Evolutionary conservation across 495 filamentous ascomycete species (phyloP).

Genomic region (Amorphotheca resinae): DNA sequence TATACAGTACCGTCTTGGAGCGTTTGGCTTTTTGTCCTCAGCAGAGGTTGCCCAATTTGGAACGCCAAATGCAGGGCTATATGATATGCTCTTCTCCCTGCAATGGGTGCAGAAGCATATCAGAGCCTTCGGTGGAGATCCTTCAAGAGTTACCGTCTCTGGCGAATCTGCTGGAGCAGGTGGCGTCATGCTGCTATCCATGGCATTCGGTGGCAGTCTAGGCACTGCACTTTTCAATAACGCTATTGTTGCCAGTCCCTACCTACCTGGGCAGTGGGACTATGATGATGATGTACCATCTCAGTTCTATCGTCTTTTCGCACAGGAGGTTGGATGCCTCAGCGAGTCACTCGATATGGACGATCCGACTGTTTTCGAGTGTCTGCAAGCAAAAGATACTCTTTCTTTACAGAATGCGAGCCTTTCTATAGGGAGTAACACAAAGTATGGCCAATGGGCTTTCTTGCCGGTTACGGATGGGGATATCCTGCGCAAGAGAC

Average conservation of each 20-base stretch:
- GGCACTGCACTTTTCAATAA: constrained; percentile 11
- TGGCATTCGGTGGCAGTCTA: constrained; percentile 35
- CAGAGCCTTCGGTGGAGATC: constrained; percentile 55
- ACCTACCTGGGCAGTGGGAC: constrained; percentile 32
- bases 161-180: constrained; percentile 62
- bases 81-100: constrained; percentile 54
- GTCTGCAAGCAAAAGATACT: constrained; percentile 37
- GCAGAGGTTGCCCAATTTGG: constrained; percentile 34
- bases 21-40: constrained; percentile 48
- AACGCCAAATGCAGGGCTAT: constrained; percentile 48
- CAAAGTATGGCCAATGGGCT: constrained; percentile 32
- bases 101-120: constrained; percentile 66
- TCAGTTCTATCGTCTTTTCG: constrained; percentile 43
- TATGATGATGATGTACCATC: constrained; percentile 40
- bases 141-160: constrained; percentile 48
- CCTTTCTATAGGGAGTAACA: constrained; percentile 32
- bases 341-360: constrained; percentile 6
- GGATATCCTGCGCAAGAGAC: constrained; percentile 36
- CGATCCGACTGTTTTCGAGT: constrained; percentile 36
- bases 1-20: constrained; percentile 39
- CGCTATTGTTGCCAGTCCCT: constrained; percentile 29
- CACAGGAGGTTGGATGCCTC: constrained; percentile 36
- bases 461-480: constrained; percentile 55
- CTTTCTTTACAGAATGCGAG: constrained; percentile 43
- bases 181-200: constrained; percentile 51